Conservation (phyloP, 176 grass and related monocot genomes). For the Chrysopogon serrulatus region DNA sequence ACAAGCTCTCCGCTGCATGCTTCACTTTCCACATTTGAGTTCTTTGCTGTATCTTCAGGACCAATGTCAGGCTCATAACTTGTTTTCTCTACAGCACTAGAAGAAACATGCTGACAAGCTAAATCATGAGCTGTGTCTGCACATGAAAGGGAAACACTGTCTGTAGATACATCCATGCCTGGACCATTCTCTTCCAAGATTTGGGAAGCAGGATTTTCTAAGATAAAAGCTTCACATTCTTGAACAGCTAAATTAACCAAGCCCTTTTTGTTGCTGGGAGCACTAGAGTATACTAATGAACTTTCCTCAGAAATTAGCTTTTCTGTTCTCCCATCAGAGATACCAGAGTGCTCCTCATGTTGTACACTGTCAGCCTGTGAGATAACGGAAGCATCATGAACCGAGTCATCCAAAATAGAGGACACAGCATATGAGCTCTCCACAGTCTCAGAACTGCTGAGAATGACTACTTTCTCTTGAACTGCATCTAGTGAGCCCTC, state of each 20-base stretch:
- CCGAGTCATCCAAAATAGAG: conserved; percentile 19
- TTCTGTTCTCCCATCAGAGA: conserved; percentile 8
- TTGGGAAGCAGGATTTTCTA: conserved; percentile 24
- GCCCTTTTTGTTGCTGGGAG: conserved; percentile 18
- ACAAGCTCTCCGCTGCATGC: conserved; percentile 20
- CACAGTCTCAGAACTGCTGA: conserved; percentile 30
- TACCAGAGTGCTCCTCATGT: conserved; percentile 5
- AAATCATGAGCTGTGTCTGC: conserved; percentile 5
- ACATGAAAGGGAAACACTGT: conserved; percentile 16
- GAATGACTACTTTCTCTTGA: conserved; percentile 28
- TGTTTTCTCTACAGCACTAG: conserved; percentile 19
- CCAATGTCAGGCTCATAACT: conserved; percentile 24
- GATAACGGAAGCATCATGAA: conserved; percentile 15
- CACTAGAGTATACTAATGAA: neutral
- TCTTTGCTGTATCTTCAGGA: conserved; percentile 8
- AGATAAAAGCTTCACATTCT: conserved; percentile 9
- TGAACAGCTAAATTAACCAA: conserved; percentile 1
- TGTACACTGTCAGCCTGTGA: conserved; percentile 4
- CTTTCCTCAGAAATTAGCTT: conserved; percentile 21
- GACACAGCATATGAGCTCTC: conserved; percentile 17
- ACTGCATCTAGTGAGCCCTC: conserved; percentile 28
- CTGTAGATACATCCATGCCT: conserved; percentile 14
- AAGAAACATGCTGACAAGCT: conserved; percentile 29
- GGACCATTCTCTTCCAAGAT: conserved; percentile 21
- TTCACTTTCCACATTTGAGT: conserved; percentile 29